phyloP scores from a whole-genome alignment of 805 yeast genomes.

The Spathaspora hagerdaliae region DNA sequence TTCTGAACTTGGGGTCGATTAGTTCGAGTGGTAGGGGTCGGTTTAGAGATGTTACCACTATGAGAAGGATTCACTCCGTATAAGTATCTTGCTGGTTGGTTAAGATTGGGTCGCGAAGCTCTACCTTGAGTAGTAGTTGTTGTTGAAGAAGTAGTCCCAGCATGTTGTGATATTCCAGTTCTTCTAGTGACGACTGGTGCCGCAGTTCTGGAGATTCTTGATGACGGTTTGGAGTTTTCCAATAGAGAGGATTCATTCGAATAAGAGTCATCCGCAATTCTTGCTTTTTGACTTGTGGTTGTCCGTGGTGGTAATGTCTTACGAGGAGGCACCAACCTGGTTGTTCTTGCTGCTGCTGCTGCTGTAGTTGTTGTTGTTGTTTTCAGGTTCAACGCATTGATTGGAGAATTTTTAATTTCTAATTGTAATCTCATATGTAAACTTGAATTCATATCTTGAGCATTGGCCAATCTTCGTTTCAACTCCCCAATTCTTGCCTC shows the following conservation, averaged over 20 bases:
- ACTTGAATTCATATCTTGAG: background rate
- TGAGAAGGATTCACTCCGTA: slow-evolving; percentile 13
- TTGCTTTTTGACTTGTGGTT: too few relatives aligned
- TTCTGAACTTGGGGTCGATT: background rate
- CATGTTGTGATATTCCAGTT: too few relatives aligned
- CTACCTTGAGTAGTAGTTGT: too few relatives aligned
- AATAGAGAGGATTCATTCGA: too few relatives aligned
- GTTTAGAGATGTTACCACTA: slow-evolving; percentile 12
- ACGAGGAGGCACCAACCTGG: too few relatives aligned
- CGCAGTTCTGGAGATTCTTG: too few relatives aligned
- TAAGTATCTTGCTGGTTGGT: slow-evolving; percentile 43
- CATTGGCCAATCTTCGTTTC: slow-evolving; percentile 12
- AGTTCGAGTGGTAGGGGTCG: background rate
- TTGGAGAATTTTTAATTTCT: background rate
- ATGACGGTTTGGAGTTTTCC: too few relatives aligned
- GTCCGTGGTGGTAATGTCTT: too few relatives aligned
- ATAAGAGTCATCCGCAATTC: too few relatives aligned
- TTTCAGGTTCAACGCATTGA: background rate
- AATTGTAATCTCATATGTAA: background rate
- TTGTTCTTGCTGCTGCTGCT: background rate
- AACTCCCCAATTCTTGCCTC: slow-evolving; percentile 21
- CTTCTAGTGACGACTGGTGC: too few relatives aligned
- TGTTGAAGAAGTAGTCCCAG: too few relatives aligned
- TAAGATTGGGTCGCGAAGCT: slow-evolving; percentile 29
- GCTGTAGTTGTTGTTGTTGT: background rate